These are phyloP conservation scores for Blastosporella zonata DNA, from an alignment of 1,284 basidiomycete genomes.

Conservation along the genomic window DNA sequence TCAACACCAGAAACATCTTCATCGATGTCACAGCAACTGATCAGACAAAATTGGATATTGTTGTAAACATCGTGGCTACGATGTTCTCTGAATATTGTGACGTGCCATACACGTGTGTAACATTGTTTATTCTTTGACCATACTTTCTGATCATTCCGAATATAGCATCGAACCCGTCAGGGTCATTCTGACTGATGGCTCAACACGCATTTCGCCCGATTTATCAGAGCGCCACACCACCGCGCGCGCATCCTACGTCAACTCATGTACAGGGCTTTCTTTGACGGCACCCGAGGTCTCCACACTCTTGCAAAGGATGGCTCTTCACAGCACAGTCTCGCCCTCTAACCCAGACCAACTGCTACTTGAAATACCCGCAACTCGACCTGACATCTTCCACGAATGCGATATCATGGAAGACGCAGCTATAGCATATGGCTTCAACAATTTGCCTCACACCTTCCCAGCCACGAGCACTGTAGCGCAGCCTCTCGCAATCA, in stretches of 20 bases:
- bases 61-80: constrained; percentile 89
- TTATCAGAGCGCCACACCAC: constrained; percentile 69
- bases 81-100: constrained; percentile 99
- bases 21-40: constrained; percentile 99
- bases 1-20: constrained; percentile 93
- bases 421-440: constrained; percentile 95
- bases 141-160: not conserved
- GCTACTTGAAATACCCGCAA: constrained; percentile 80
- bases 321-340: constrained; percentile 53
- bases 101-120: constrained; percentile 82
- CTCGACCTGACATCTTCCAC: constrained; percentile 95
- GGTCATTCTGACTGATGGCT: constrained; percentile 77
- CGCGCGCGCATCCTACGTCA: constrained; percentile 90
- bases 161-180: constrained; percentile 89
- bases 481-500: constrained; percentile 88
- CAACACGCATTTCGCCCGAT: constrained; percentile 77
- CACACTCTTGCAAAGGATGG: constrained; percentile 75
- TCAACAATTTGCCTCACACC: constrained; percentile 91
- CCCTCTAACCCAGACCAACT: constrained; percentile 59
- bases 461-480: constrained; percentile 97
- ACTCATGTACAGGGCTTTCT: constrained; percentile 88
- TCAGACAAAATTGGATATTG: constrained; percentile 93
- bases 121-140: constrained; percentile 8
- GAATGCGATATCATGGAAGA: constrained; percentile 99
- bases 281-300: constrained; percentile 63